Base-by-base conservation (phyloP, 441 rosid species). In the Hura crepitans region DNA sequence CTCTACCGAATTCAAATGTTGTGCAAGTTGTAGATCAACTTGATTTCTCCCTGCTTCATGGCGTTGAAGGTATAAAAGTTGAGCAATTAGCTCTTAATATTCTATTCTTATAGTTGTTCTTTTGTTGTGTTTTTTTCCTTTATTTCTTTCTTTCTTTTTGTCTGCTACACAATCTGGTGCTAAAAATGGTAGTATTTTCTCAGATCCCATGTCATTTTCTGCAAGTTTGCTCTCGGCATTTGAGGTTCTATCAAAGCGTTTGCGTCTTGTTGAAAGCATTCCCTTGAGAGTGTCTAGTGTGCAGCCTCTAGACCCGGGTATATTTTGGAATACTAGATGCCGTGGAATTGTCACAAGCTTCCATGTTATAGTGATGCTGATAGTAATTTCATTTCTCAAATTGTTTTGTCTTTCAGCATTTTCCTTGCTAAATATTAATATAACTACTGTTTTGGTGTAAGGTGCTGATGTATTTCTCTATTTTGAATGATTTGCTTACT, bases 241-340 rank as follows among this genome's bases (percentile, higher is more conserved):
- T 82, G 97, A 90, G 67, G 79, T 81, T 79, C 83, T 94, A 65
- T 87, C 95, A 20, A 88, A 83, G 78, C 88, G 89, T 69, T 76
- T 91, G 82, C 90, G 88, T 53, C 76, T 73, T 66, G 84, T 86
- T 57, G 87, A 86, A 72, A 97, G 86, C 71, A 85, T 90, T 76
- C 98, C 98, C 31, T 83, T 94, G 81, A 88, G 73, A 73, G 79
- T 94, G 39, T 88, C 97, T 77, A 86, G 88, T 37, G 96, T 89
- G 66, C 96, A 90, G 83, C 90, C 96, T 63, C 75, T 91, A 53
- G 89, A 90, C 81, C 85, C 96, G 71, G 98, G 98, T 94, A 85
- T 61, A 31, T 33, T 65, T 18, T 63, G 56, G 45, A 22, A 31
- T 1, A 23, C 23, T 20, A 25, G 35, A 42, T 56, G 11, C 7